These are phyloP conservation scores for Chalara sp. DNA, from an alignment of 2,329 filamentous ascomycete species.

Conservation along the genomic window DNA sequence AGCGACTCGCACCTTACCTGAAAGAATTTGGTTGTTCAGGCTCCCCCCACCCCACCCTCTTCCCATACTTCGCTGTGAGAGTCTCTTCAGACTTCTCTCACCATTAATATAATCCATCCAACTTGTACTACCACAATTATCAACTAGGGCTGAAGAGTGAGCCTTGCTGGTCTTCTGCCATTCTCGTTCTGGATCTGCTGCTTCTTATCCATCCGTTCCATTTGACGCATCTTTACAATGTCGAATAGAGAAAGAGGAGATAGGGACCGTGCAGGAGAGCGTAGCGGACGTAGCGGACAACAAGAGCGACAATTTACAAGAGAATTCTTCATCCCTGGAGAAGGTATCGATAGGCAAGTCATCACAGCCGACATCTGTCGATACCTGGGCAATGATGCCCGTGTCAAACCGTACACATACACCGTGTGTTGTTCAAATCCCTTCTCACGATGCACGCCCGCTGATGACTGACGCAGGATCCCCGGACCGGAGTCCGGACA, in stretches of 20 bases:
- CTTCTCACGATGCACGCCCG: neutral
- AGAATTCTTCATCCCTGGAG: conserved; percentile 74
- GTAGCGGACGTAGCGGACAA: conserved; percentile 22
- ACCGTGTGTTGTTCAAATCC: conserved; percentile 47
- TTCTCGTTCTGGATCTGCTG: conserved; percentile 21
- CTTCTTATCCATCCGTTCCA: conserved; percentile 19
- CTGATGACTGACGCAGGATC: conserved; percentile 35
- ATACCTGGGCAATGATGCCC: conserved; percentile 75
- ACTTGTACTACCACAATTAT: conserved; percentile 20
- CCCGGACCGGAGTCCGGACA: conserved; percentile 50
- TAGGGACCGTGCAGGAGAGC: conserved; percentile 17
- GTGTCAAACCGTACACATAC: conserved; percentile 68
- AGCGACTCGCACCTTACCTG: neutral
- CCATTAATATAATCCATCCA: neutral
- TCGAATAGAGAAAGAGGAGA: conserved; percentile 10
- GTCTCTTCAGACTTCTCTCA: too few species aligned
- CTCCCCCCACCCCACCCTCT: neutral
- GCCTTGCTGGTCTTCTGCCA: conserved; percentile 23
- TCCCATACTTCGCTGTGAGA: neutral
- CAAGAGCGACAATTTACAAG: conserved; percentile 51
- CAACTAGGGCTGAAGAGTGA: conserved; percentile 27
- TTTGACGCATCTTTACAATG: conserved; percentile 13
- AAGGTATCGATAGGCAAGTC: conserved; percentile 77
- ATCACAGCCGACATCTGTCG: conserved; percentile 81
- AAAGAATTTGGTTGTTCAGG: neutral